phyloP scores from a whole-genome alignment of 306 rosid species.

The Quercus variabilis region DNA sequence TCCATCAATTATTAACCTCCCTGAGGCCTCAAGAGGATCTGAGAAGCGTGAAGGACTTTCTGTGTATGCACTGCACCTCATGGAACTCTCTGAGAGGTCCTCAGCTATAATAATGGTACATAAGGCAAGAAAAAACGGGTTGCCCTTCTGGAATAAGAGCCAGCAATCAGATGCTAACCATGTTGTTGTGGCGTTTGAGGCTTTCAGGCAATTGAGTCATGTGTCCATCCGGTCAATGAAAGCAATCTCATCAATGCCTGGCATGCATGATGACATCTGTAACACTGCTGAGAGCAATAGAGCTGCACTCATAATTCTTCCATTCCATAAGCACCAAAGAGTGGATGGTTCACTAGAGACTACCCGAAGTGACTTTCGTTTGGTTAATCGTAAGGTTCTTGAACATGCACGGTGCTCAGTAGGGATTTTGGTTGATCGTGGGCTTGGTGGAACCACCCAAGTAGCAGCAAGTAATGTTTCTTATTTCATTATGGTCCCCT shows the following conservation, averaged over 20 bases:
- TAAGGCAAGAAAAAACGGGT: conserved; percentile 73
- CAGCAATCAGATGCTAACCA: conserved; percentile 36
- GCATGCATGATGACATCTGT: conserved; percentile 81
- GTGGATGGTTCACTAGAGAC: conserved; percentile 62
- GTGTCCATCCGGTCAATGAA: conserved; percentile 77
- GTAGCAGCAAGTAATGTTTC: conserved; percentile 74
- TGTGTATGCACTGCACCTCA: conserved; percentile 84
- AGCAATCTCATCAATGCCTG: conserved; percentile 63
- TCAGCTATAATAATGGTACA: conserved; percentile 77
- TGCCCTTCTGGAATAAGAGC: conserved; percentile 69
- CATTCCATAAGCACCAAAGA: conserved; percentile 84
- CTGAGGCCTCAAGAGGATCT: conserved; percentile 76
- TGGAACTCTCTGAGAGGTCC: conserved; percentile 81
- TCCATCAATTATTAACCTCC: conserved; percentile 67
- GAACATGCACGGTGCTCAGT: conserved; percentile 80
- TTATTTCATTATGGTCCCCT: conserved; percentile 45
- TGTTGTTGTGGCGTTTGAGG: conserved; percentile 66
- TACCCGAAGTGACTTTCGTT: conserved; percentile 48
- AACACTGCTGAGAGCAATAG: conserved; percentile 60
- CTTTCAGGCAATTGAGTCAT: conserved; percentile 59
- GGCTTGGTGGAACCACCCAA: conserved; percentile 75
- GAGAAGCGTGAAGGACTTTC: conserved; percentile 51
- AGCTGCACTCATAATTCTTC: conserved; percentile 69
- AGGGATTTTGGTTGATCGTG: conserved; percentile 79
- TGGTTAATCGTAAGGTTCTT: conserved; percentile 65